These are phyloP conservation scores for Pulveroboletus sp. DNA, from an alignment of 768 basidiomycete species.

Conservation along the genomic window DNA sequence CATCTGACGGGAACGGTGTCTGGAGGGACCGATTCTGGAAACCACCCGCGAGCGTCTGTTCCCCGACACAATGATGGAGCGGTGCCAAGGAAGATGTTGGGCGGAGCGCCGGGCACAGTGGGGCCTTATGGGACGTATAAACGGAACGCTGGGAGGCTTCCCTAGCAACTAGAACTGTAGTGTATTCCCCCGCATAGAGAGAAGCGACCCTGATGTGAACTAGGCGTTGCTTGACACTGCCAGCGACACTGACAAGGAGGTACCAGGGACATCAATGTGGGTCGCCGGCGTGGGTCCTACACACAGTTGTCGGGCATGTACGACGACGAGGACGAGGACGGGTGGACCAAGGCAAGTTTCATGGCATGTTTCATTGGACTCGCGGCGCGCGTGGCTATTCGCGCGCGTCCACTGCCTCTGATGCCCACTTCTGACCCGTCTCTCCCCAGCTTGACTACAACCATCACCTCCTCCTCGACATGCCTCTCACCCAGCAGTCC, in stretches of 20 bases:
- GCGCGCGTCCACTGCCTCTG: constrained; percentile 19
- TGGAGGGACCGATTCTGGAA: constrained; percentile 3
- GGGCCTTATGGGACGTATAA: constrained; percentile 47
- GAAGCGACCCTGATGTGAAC: too few species aligned
- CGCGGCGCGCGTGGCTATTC: not conserved
- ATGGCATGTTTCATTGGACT: not conserved
- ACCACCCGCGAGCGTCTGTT: constrained; percentile 13
- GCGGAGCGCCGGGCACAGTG: constrained; percentile 35
- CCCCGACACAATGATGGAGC: constrained; percentile 13
- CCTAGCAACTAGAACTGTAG: not conserved
- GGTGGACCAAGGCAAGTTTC: constrained; percentile 28
- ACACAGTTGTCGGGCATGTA: not conserved
- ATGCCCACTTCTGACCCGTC: constrained; percentile 11
- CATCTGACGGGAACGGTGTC: not conserved
- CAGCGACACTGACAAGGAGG: too few species aligned
- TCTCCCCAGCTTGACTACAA: constrained; percentile 12
- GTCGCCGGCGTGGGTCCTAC: too few species aligned
- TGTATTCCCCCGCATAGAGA: too few species aligned
- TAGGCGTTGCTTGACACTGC: too few species aligned
- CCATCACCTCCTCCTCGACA: constrained; percentile 3
- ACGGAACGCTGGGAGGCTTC: constrained; percentile 19
- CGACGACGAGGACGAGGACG: constrained; percentile 12
- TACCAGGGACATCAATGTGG: too few species aligned
- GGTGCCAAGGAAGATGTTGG: constrained; percentile 26
- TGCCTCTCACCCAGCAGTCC: constrained; percentile 20